phyloP scores from a whole-genome alignment of 441 rosid genomes.

The Eutrema salsugineum region DNA sequence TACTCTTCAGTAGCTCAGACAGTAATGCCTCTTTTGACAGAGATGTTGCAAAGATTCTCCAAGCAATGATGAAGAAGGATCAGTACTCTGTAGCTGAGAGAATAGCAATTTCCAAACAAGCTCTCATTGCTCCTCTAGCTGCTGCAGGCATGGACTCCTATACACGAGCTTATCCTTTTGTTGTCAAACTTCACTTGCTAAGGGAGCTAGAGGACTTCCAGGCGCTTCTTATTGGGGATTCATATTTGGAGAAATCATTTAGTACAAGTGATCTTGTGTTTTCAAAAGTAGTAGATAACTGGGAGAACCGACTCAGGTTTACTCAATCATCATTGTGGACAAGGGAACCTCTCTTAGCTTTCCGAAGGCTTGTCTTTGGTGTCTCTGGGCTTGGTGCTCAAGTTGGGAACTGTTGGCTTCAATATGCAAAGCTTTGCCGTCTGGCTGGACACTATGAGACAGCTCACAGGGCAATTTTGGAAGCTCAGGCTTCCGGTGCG shows the following conservation, averaged over 20 bases:
- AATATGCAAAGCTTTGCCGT: slow-evolving; percentile 99
- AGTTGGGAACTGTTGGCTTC: slow-evolving; percentile 98
- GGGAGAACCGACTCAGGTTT: slow-evolving; percentile 91
- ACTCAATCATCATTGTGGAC: slow-evolving; percentile 97
- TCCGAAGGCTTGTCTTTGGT: slow-evolving; percentile 88
- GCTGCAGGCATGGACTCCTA: slow-evolving; percentile 99
- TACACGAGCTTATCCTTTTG: slow-evolving; percentile 88
- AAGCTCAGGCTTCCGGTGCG: slow-evolving; percentile 95
- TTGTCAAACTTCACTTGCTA: slow-evolving; percentile 92
- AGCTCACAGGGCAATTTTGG: slow-evolving; percentile 91
- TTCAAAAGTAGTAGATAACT: slow-evolving; percentile 65
- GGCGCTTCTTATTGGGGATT: slow-evolving; percentile 61
- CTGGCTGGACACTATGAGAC: slow-evolving; percentile 98
- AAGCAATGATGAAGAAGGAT: slow-evolving; percentile 95
- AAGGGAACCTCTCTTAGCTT: slow-evolving; percentile 95
- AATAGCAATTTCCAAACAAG: slow-evolving; percentile 88
- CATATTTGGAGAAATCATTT: slow-evolving; percentile 88
- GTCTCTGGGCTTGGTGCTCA: slow-evolving; percentile 85
- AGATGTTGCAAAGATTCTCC: slow-evolving; percentile 96
- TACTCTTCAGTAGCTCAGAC: slow-evolving; percentile 88
- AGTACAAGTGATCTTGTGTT: slow-evolving; percentile 56
- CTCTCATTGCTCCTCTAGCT: slow-evolving; percentile 97
- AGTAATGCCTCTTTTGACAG: slow-evolving; percentile 97
- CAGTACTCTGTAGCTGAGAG: slow-evolving; percentile 77
- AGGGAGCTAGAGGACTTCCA: slow-evolving; percentile 91